phyloP scores from a whole-genome alignment of 2,329 filamentous ascomycete species.

The Trichoderma harzianum region DNA sequence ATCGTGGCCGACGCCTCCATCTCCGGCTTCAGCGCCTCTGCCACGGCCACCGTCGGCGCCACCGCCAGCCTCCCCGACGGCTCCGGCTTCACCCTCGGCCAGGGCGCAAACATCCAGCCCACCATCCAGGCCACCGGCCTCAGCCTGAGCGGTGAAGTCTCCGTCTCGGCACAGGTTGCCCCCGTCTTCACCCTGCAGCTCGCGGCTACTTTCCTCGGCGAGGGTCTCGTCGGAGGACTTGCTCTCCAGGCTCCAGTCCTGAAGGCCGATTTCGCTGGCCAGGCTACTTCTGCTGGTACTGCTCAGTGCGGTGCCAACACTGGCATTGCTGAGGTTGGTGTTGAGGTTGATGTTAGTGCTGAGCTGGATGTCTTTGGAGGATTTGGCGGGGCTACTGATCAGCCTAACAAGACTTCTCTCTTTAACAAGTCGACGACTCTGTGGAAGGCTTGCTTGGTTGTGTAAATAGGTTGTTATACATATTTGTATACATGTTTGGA shows the following conservation, averaged over 20 bases:
- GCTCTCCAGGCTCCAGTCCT: neutral
- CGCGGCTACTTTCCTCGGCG: conserved; percentile 9
- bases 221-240: conserved; percentile 12
- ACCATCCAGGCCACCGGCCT: neutral
- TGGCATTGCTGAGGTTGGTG: neutral
- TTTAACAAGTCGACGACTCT: neutral
- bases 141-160: neutral
- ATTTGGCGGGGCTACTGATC: neutral
- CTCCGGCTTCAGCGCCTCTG: neutral
- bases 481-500: neutral
- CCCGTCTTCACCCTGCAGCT: conserved; percentile 5
- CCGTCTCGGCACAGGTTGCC: neutral
- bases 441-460: neutral
- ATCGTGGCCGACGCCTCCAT: conserved; percentile 5
- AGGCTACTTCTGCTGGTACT: neutral
- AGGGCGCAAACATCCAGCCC: neutral
- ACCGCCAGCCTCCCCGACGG: conserved; percentile 15
- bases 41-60: conserved; percentile 1
- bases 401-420: conserved; percentile 7
- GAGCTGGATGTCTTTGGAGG: conserved; percentile 15
- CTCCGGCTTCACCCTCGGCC: neutral
- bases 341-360: neutral
- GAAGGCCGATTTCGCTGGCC: neutral
- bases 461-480: neutral
- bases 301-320: neutral